Evolutionary conservation across 2,329 filamentous ascomycete genomes (phyloP).

Genomic region (Colletotrichum paranaense): DNA sequence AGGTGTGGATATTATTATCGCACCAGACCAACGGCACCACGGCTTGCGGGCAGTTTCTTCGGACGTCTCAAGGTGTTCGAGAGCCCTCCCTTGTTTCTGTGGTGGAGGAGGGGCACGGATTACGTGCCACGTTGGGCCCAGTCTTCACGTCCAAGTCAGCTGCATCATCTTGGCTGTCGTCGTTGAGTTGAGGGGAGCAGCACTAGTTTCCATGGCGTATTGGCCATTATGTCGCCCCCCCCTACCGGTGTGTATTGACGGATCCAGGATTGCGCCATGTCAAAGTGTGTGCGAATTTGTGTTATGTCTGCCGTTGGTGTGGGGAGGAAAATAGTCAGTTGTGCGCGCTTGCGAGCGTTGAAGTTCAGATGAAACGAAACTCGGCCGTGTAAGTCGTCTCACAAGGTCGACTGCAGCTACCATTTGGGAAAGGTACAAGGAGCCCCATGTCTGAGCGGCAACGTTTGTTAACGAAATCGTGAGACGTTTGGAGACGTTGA

Average conservation of each 20-base stretch:
- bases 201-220: slow-evolving; percentile 7
- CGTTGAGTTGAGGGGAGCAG: slow-evolving; percentile 16
- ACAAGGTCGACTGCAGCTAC: slow-evolving; percentile 8
- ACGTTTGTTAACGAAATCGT: background rate
- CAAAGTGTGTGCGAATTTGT: background rate
- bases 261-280: slow-evolving; percentile 6
- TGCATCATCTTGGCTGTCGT: background rate
- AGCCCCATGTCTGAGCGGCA: slow-evolving; percentile 15
- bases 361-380: slow-evolving; percentile 34
- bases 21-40: background rate
- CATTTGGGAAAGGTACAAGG: background rate
- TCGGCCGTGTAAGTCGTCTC: slow-evolving; percentile 22
- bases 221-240: no score
- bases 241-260: background rate
- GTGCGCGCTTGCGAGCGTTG: slow-evolving; percentile 3
- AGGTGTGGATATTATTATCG: slow-evolving; percentile 28
- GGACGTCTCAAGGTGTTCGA: slow-evolving; percentile 30
- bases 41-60: slow-evolving; percentile 1
- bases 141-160: background rate
- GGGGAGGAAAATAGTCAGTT: background rate
- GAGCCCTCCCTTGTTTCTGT: background rate
- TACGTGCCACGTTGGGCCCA: background rate
- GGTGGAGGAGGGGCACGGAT: background rate
- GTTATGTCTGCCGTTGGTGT: slow-evolving; percentile 8
- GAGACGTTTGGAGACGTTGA: slow-evolving; percentile 4